Evolutionary conservation across 2,329 filamentous ascomycete genomes (phyloP).

Genomic region (Conoideocrella luteorostrata): DNA sequence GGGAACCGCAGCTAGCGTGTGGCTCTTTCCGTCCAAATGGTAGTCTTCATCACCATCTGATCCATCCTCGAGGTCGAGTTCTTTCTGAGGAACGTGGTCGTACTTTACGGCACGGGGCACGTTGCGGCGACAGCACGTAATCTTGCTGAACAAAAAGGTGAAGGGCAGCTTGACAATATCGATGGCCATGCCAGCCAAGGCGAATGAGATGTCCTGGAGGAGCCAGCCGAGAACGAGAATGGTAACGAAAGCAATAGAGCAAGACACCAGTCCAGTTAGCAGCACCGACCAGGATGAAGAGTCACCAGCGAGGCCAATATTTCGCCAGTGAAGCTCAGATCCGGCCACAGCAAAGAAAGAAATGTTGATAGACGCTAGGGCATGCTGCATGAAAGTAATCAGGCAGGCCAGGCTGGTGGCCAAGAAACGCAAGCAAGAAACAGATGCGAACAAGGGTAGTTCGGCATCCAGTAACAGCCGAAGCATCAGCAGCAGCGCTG

Average conservation of each 20-base stretch:
- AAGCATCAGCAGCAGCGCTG: slow-evolving; percentile 23
- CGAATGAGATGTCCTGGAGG: slow-evolving; percentile 17
- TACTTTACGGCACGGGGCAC: slow-evolving; percentile 2
- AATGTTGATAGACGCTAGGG: slow-evolving; percentile 18
- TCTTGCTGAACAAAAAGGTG: slow-evolving; percentile 9
- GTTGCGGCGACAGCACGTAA: slow-evolving; percentile 7
- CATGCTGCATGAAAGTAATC: slow-evolving; percentile 16
- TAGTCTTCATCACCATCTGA: slow-evolving; percentile 8
- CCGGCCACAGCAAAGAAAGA: slow-evolving; percentile 25
- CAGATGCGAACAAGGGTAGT: slow-evolving; percentile 11
- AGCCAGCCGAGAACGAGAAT: slow-evolving; percentile 14
- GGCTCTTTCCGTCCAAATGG: slow-evolving; percentile 6
- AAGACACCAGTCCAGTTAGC: slow-evolving; percentile 19
- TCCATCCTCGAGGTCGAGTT: slow-evolving; percentile 11
- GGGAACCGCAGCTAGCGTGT: not conserved
- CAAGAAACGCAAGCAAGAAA: slow-evolving; percentile 15
- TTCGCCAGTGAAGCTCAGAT: slow-evolving; percentile 23
- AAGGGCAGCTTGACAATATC: slow-evolving; percentile 16
- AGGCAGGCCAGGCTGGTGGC: slow-evolving; percentile 13
- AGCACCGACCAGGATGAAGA: slow-evolving; percentile 19
- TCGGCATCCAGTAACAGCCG: slow-evolving; percentile 22
- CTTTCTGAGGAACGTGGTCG: slow-evolving; percentile 12
- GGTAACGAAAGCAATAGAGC: slow-evolving; percentile 7
- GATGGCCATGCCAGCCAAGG: slow-evolving; percentile 13
- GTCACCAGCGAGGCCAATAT: slow-evolving; percentile 19